Percentiles rank a stretch among this genome's conserved stretches.
Conservation (phyloP, 129 eudicot genomes). For the Flaveria trinervia region DNA sequence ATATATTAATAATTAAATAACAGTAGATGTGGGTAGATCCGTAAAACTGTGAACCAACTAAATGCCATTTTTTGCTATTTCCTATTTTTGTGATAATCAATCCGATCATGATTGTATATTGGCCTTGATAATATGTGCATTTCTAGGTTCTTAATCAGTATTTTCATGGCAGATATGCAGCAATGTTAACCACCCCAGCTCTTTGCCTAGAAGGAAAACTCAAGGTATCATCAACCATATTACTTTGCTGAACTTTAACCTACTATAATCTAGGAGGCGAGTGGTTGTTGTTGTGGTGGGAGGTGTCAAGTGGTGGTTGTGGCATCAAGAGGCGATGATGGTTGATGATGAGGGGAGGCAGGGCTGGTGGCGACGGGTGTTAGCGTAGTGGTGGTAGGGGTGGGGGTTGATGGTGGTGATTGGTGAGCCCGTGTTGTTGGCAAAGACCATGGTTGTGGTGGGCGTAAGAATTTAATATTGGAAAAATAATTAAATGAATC, state of each 20-base stretch:
- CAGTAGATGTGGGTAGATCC: background rate
- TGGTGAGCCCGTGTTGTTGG: background rate
- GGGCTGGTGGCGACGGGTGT: background rate
- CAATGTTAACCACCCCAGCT: slow-evolving; percentile 78
- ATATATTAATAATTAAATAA: background rate
- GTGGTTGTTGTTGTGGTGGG: background rate
- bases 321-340: background rate
- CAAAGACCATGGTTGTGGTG: background rate
- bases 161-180: slow-evolving; percentile 61
- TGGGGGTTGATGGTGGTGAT: background rate
- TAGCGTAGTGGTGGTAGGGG: background rate
- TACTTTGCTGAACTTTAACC: background rate
- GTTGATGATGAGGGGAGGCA: background rate
- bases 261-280: background rate
- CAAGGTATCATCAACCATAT: slow-evolving; percentile 47
- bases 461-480: background rate
- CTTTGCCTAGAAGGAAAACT: slow-evolving; percentile 80
- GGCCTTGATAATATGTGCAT: background rate
- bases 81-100: background rate
- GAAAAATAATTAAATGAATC: background rate
- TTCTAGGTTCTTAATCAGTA: slow-evolving; percentile 16
- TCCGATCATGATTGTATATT: background rate
- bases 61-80: background rate
- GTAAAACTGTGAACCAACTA: background rate
- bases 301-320: background rate